Evolutionary conservation across 768 basidiomycete genomes (phyloP).

Genomic region (Mrakia hoshinonis): DNA sequence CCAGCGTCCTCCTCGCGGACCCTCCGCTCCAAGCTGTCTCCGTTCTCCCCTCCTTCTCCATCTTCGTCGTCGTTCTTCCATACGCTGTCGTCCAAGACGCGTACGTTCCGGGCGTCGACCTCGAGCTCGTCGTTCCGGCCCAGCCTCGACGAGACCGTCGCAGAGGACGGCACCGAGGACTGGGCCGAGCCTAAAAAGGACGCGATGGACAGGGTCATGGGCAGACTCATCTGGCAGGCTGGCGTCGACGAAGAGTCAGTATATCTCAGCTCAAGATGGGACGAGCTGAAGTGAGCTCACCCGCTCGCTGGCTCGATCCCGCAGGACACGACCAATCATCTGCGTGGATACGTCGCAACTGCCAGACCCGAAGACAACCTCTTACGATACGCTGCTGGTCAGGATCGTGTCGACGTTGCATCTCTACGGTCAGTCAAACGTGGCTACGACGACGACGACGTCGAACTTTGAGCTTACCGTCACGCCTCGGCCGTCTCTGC

Average conservation of each 20-base stretch:
- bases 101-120: no score
- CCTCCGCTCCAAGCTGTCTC: no score
- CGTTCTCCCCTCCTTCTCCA: no score
- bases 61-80: no score
- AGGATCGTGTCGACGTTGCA: constrained; percentile 42
- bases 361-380: constrained; percentile 57
- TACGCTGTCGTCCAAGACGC: no score
- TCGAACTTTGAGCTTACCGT: constrained; percentile 43
- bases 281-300: constrained; percentile 19
- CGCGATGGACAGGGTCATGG: constrained; percentile 57
- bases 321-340: constrained; percentile 50
- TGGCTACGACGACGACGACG: no score
- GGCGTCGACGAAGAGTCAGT: constrained; percentile 82
- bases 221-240: constrained; percentile 72
- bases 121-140: no score
- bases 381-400: constrained; percentile 68
- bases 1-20: no score
- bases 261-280: background rate
- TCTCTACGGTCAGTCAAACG: constrained; percentile 7
- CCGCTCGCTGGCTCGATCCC: constrained; percentile 9
- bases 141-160: constrained; percentile 24
- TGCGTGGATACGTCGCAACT: constrained; percentile 72
- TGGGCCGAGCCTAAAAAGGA: constrained; percentile 49
- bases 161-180: constrained; percentile 44
- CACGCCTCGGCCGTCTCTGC: background rate